Base-by-base conservation (phyloP, 345 rosid species). In the Brassica nigra region DNA sequence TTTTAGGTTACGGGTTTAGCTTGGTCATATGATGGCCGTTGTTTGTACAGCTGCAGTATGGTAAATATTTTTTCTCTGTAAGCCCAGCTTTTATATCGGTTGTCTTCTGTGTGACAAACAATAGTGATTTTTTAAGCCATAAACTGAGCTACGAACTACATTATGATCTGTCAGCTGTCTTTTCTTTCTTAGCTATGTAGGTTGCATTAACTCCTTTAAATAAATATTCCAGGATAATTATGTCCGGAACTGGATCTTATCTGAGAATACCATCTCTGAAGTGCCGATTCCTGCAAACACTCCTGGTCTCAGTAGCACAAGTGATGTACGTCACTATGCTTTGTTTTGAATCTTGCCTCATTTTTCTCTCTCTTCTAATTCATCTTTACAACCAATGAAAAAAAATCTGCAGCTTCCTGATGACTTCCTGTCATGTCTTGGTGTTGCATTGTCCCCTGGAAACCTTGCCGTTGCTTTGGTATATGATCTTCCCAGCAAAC, bases 21-120 rank as follows among this genome's bases (percentile, higher is more conserved):
- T 72, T 93, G 98, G 99, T 89, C 92, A 55, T 95, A 85, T 77
- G 87, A 84, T 69, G 98, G 95, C 55, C 68, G 75, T 67, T 89
- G 86, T 82, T 87, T 95, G 81, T 95, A 88, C 86, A 93, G 93
- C 82, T 91, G 94, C 86, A 87, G 97, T 78, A 94, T 88, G 98
- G 99, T 95, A 91, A 15, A 23, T 62, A 75, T 67, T 11, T 70
- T 47, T 72, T 52, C 66, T 81, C 27, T 72, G 52, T 58, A 59
- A 68, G 47, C 27, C 36, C 71, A 57, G 12, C 66, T 64, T 63
- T 62, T 49, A 29, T 9, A 62, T 12, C 54, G 9, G 20, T 70
- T 15, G 36, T 14, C 12, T 52, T 49, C 55, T 55, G 8, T 55
- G 8, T 55, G 62, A 58, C 39, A 33, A 59, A 15, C 44, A 39